A percentile compares a stretch with the other conserved stretches of the same genome.
Conservation (phyloP, 2,329 filamentous ascomycete genomes). For the Xylaria sp. region DNA sequence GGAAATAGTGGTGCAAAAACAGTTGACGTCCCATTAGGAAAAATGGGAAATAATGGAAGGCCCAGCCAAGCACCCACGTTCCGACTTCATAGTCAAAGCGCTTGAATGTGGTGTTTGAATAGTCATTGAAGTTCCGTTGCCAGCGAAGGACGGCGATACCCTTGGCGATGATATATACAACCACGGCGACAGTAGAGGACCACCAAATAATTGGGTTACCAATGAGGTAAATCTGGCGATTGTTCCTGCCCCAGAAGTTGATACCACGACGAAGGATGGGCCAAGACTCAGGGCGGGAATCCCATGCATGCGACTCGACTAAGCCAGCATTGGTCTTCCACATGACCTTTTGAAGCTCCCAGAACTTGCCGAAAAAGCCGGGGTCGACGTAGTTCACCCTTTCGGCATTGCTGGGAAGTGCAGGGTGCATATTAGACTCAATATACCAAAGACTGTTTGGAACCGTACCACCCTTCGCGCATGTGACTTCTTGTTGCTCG, state of each 20-base stretch:
- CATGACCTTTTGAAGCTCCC: conserved; percentile 97
- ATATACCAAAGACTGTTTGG: conserved; percentile 99
- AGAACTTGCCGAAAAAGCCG: conserved; percentile 97
- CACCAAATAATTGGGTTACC: conserved; percentile 97
- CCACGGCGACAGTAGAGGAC: conserved; percentile 81
- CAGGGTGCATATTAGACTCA: conserved; percentile 87
- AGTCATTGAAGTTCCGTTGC: conserved; percentile 93
- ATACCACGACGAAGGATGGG: conserved; percentile 91
- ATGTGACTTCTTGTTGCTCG: conserved; percentile 99
- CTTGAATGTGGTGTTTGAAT: conserved; percentile 84
- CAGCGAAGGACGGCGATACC: conserved; percentile 87
- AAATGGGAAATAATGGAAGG: conserved; percentile 98
- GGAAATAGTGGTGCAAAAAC: conserved; percentile 98
- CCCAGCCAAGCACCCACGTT: conserved; percentile 90
- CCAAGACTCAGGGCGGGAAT: conserved; percentile 94
- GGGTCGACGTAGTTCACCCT: conserved; percentile 96
- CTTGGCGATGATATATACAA: conserved; percentile 84
- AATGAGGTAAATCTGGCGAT: conserved; percentile 95
- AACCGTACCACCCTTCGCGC: conserved; percentile 87
- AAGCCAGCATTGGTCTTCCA: conserved; percentile 98
- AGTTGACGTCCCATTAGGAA: conserved; percentile 98
- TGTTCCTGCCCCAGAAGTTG: conserved; percentile 97
- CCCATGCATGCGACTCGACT: conserved; percentile 97
- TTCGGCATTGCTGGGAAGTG: conserved; percentile 78
- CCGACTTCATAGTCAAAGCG: conserved; percentile 98